These are phyloP conservation scores for Microthyrium microscopicum DNA, from an alignment of 2,329 filamentous ascomycete genomes.

Conservation along the genomic window DNA sequence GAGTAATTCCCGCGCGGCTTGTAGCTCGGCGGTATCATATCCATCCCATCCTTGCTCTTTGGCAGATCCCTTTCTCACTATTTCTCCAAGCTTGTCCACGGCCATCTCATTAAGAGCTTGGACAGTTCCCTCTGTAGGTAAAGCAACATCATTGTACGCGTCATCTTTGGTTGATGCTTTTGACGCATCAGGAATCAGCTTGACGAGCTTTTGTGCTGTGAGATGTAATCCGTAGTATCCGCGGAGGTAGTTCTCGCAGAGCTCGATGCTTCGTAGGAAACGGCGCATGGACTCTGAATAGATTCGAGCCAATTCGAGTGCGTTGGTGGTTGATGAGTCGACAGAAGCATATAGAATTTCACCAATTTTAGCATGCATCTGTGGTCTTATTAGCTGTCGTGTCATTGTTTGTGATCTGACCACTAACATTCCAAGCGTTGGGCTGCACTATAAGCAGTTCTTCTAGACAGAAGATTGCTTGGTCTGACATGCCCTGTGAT, in stretches of 20 bases:
- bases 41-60: slow-evolving; percentile 54
- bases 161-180: slow-evolving; percentile 14
- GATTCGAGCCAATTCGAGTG: slow-evolving; percentile 24
- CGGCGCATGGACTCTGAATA: slow-evolving; percentile 62
- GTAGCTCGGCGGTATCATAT: slow-evolving; percentile 54
- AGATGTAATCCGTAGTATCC: slow-evolving; percentile 80
- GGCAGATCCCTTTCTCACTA: slow-evolving; percentile 46
- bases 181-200: slow-evolving; percentile 13
- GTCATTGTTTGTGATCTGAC: slow-evolving; percentile 8
- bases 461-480: slow-evolving; percentile 77
- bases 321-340: slow-evolving; percentile 17
- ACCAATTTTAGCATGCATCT: slow-evolving; percentile 77
- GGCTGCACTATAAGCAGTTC: slow-evolving; percentile 76
- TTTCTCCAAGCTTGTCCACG: slow-evolving; percentile 59
- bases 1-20: slow-evolving; percentile 52
- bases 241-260: slow-evolving; percentile 82
- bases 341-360: slow-evolving; percentile 62
- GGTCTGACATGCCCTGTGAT: slow-evolving; percentile 57
- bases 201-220: slow-evolving; percentile 13
- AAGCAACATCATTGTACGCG: slow-evolving; percentile 23
- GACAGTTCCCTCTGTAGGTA: slow-evolving; percentile 42
- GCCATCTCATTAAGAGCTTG: slow-evolving; percentile 55
- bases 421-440: slow-evolving; percentile 83
- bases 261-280: slow-evolving; percentile 79
- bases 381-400: slow-evolving; percentile 6